Conservation (phyloP, 768 basidiomycete genomes). For the Auricularia sp. region DNA sequence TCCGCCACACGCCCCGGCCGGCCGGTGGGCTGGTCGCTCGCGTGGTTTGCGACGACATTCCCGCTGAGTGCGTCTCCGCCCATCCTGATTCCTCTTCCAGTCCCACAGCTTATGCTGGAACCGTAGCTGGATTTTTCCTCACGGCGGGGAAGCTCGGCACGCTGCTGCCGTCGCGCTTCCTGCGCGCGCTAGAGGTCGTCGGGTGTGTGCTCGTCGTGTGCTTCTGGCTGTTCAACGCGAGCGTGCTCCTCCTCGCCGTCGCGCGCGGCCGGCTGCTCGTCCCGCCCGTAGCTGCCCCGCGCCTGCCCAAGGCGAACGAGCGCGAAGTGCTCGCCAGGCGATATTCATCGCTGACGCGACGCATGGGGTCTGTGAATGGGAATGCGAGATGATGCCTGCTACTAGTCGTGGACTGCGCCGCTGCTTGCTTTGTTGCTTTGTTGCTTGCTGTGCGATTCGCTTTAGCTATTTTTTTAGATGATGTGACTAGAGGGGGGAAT, state of each 20-base stretch:
- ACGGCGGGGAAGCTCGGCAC: not conserved
- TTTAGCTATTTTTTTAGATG: too few relatives aligned
- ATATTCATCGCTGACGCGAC: too few relatives aligned
- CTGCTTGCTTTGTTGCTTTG: not conserved
- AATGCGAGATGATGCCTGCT: too few relatives aligned
- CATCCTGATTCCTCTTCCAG: too few relatives aligned
- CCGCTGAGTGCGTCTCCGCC: not conserved
- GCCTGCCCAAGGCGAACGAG: not conserved
- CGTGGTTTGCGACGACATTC: conserved; percentile 1
- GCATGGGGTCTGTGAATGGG: too few relatives aligned
- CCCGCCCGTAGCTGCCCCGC: not conserved
- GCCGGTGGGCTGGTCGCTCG: not conserved
- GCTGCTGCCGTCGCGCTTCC: not conserved
- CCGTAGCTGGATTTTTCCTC: not conserved
- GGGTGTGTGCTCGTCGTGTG: not conserved
- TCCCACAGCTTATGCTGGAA: not conserved
- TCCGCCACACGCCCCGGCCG: not conserved
- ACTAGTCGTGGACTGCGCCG: not conserved
- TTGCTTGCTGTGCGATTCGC: too few relatives aligned
- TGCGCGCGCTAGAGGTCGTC: not conserved
- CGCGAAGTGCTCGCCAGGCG: not conserved
- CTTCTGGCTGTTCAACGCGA: not conserved
- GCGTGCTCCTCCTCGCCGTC: not conserved
- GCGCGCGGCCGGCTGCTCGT: not conserved
- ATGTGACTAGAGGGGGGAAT: too few relatives aligned